Conservation (phyloP, 1,284 basidiomycete genomes). For the Dichomitus squalens region DNA sequence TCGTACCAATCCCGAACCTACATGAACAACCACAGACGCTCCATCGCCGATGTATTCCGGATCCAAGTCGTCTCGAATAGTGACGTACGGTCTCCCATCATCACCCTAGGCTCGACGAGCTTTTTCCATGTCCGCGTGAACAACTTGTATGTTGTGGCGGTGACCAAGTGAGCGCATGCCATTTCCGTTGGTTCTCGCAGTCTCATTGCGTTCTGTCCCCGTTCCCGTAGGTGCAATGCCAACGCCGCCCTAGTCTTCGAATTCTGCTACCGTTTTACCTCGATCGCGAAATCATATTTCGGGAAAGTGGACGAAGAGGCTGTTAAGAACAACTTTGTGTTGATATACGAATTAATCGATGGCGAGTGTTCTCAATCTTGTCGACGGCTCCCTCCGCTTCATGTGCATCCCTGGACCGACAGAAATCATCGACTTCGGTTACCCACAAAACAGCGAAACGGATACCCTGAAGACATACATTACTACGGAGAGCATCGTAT, state of each 20-base stretch:
- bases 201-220: background rate
- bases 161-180: slow-evolving; percentile 81
- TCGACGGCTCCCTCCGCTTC: background rate
- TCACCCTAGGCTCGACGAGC: slow-evolving; percentile 95
- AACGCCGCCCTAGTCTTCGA: slow-evolving; percentile 98
- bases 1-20: background rate
- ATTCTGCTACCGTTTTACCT: slow-evolving; percentile 95
- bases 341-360: slow-evolving; percentile 95
- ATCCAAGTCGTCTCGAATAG: slow-evolving; percentile 98
- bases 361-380: slow-evolving; percentile 47
- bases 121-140: slow-evolving; percentile 97
- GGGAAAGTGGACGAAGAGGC: slow-evolving; percentile 97
- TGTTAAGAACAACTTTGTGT: slow-evolving; percentile 98
- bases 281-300: slow-evolving; percentile 93
- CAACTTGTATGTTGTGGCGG: slow-evolving; percentile 93
- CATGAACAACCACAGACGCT: slow-evolving; percentile 60
- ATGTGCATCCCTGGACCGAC: background rate
- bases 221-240: slow-evolving; percentile 74
- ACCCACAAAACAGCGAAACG: slow-evolving; percentile 98
- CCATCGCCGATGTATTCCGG: slow-evolving; percentile 96
- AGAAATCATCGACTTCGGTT: slow-evolving; percentile 99
- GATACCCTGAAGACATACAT: slow-evolving; percentile 98
- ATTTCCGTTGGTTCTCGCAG: background rate
- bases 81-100: slow-evolving; percentile 95
- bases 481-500: slow-evolving; percentile 95